A percentile compares a stretch with the other conserved stretches of the same genome.
phyloP scores from a whole-genome alignment of 176 grass and related monocot genomes.

The Triticum turgidum region DNA sequence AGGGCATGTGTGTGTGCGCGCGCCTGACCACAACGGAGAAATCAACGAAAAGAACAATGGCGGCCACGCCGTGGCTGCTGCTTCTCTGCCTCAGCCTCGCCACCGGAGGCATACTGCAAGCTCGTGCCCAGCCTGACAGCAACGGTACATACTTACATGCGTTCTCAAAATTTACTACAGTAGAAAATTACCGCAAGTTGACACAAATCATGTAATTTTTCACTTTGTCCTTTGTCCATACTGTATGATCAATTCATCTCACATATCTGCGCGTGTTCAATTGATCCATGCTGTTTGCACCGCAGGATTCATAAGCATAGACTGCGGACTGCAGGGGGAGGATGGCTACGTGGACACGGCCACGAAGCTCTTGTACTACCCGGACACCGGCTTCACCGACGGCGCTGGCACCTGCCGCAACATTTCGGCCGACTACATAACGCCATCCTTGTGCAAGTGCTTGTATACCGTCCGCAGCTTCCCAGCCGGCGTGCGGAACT shows the following conservation, averaged over 20 bases:
- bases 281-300: background rate
- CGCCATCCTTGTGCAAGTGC: background rate
- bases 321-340: constrained; percentile 46
- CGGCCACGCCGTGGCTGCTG: background rate
- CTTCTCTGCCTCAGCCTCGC: constrained; percentile 19
- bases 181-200: too few species aligned
- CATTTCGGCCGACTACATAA: constrained; percentile 30
- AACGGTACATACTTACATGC: background rate
- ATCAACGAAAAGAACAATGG: background rate
- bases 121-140: constrained; percentile 25
- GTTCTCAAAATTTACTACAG: too few species aligned
- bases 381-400: constrained; percentile 50
- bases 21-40: too few species aligned
- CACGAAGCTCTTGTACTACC: constrained; percentile 10
- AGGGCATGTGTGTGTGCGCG: too few species aligned
- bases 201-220: too few species aligned
- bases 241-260: background rate
- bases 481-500: constrained; percentile 28
- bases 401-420: constrained; percentile 32
- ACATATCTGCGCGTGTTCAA: background rate
- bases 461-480: constrained; percentile 51
- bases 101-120: background rate
- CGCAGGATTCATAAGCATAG: constrained; percentile 70
- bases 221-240: background rate
- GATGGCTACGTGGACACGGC: constrained; percentile 15